Base-by-base conservation (phyloP, 1,284 basidiomycete genomes). In the Ceratobasidium theobromae region DNA sequence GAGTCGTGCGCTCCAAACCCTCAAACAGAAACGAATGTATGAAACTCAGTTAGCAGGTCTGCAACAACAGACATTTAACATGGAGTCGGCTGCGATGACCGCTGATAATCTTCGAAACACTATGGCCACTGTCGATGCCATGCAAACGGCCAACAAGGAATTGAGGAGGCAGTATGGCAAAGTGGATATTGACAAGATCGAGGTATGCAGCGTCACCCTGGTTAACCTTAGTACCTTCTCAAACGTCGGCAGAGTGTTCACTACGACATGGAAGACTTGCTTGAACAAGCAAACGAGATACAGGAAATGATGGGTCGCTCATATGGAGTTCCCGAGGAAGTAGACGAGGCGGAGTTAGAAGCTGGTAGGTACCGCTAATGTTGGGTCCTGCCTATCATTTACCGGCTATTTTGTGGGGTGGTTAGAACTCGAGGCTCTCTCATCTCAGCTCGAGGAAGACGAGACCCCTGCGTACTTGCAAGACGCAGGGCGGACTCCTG, bases 111-210 rank as follows among this genome's bases (percentile, higher is more conserved):
- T 99, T 72, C 86, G 94, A 69, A 99, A 98, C 75, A 99, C 97
- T 72, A 99, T 99, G 97, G 96, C 95, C n/a, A 99, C 97, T 0
- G 88, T 99, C 23, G 94, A 98, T 73, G 97, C 95, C 4, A 98
- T 99, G 95, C 87, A 94, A 75, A 77, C 84, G n/a, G 95, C 97
- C 18, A 98, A 98, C 80, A 98, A 97, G 79, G 95, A 98, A 78
- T 86, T 99, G 80, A 86, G 86, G 78, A 93, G 90, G 76, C 96
- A 98, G 77, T 99, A 99, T 75, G 95, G 96, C 55, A 98, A 96
- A 79, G 88, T 99, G 70, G 89, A 99, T 75, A 86, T 99, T 70
- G 93, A 97, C 81, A 97, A 98, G 85, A 98, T 99, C 73, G 97
- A 99, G 83, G 93, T 95, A 70, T 58, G 80, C 75, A 23, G 58